Evolutionary conservation across 345 rosid genomes (phyloP).

Genomic region (Isatis tinctoria): DNA sequence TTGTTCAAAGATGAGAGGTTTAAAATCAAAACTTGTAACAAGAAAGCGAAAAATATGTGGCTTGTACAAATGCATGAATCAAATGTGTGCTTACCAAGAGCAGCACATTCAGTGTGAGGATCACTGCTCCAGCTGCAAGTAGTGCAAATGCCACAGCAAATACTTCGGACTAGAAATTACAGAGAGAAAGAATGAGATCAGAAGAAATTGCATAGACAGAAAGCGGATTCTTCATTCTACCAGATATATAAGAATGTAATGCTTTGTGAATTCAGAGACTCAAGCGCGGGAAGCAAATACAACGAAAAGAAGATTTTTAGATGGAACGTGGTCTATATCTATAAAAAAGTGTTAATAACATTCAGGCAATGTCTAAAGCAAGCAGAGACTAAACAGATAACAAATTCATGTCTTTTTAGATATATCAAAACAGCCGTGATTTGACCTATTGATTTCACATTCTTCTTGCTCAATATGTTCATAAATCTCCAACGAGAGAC

Average conservation of each 20-base stretch:
- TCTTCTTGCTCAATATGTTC: not conserved
- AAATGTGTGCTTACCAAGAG: slow-evolving; percentile 59
- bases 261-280: not conserved
- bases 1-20: not conserved
- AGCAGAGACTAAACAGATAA: not conserved
- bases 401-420: not conserved
- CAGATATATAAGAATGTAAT: not conserved
- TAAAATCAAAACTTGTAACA: not conserved
- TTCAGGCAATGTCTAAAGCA: not conserved
- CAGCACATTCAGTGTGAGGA: slow-evolving; percentile 86
- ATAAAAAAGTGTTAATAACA: not conserved
- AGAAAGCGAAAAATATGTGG: not conserved
- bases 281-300: not conserved
- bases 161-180: slow-evolving; percentile 74
- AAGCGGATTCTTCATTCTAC: not conserved
- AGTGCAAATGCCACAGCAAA: slow-evolving; percentile 98
- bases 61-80: not conserved
- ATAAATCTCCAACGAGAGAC: not conserved
- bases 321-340: not conserved
- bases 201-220: not conserved
- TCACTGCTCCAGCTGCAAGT: slow-evolving; percentile 92
- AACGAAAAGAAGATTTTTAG: not conserved
- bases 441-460: not conserved
- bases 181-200: slow-evolving; percentile 3
- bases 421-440: not conserved